These are phyloP conservation scores for Micromonas commoda DNA, from an alignment of 139 green algal genomes.

Conservation along the genomic window DNA sequence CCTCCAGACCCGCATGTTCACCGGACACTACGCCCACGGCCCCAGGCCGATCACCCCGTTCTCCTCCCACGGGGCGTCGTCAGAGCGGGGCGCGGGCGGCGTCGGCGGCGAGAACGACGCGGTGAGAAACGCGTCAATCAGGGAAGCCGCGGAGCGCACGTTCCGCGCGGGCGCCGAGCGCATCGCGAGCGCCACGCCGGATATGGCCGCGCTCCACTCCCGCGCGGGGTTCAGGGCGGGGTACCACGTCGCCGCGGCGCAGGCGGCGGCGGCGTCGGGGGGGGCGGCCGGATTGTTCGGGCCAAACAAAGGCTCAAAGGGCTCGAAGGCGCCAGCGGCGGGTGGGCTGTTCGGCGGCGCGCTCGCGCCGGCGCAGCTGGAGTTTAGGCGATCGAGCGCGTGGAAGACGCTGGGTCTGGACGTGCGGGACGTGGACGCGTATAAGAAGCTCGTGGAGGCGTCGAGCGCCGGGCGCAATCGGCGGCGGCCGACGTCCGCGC, in stretches of 20 bases:
- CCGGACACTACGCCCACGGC: neutral
- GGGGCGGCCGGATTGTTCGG: too few relatives aligned
- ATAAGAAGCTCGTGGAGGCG: neutral
- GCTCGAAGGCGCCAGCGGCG: too few relatives aligned
- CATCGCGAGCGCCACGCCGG: neutral
- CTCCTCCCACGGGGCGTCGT: too few relatives aligned
- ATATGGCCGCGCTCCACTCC: neutral
- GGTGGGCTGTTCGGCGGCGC: neutral
- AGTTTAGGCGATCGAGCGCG: neutral
- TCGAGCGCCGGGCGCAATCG: too few relatives aligned
- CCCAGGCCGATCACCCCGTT: neutral
- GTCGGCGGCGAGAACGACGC: too few relatives aligned
- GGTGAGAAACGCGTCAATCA: neutral
- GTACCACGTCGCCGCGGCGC: neutral
- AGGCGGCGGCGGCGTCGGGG: neutral
- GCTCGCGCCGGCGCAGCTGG: neutral
- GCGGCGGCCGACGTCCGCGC: too few relatives aligned
- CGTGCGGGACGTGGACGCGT: neutral
- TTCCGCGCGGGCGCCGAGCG: too few relatives aligned
- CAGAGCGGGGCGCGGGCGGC: too few relatives aligned
- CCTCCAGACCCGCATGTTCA: too few relatives aligned
- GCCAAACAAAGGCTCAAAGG: too few relatives aligned
- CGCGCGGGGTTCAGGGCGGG: neutral
- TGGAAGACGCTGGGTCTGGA: neutral
- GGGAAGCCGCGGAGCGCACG: neutral